Conservation (phyloP, 2,329 filamentous ascomycete genomes). For the Aspergillus luchuensis region DNA sequence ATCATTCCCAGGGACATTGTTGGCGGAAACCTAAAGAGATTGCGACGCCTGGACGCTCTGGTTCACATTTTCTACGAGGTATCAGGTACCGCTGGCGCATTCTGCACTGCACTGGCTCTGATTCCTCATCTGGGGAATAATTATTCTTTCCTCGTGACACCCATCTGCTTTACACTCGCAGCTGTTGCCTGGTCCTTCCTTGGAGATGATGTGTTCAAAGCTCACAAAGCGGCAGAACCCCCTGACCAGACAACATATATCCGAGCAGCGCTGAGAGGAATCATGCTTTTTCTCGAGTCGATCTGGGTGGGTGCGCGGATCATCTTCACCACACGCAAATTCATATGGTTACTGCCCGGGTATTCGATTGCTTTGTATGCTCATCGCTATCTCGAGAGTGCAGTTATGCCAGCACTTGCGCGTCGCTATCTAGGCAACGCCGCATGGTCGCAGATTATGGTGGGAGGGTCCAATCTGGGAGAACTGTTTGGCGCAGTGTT, state of each 20-base stretch:
- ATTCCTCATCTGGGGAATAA: slow-evolving; percentile 20
- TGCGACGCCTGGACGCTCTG: slow-evolving; percentile 19
- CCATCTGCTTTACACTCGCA: slow-evolving; percentile 15
- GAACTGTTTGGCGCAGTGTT: slow-evolving; percentile 21
- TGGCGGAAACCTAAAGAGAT: slow-evolving; percentile 18
- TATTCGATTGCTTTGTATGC: slow-evolving; percentile 19
- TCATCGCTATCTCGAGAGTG: slow-evolving; percentile 21
- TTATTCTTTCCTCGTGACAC: slow-evolving; percentile 20
- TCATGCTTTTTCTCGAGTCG: slow-evolving; percentile 17
- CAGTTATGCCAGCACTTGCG: slow-evolving; percentile 18
- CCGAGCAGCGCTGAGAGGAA: slow-evolving; percentile 13
- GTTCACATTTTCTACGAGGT: slow-evolving; percentile 21
- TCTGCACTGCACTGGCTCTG: slow-evolving; percentile 18
- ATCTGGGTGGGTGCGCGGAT: slow-evolving; percentile 19
- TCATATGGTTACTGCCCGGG: slow-evolving; percentile 21
- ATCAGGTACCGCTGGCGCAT: slow-evolving; percentile 16
- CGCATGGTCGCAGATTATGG: slow-evolving; percentile 21
- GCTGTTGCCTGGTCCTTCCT: slow-evolving; percentile 19
- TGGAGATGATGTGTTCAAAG: slow-evolving; percentile 11
- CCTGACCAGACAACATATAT: slow-evolving; percentile 14
- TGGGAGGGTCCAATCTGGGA: slow-evolving; percentile 20
- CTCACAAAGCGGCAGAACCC: slow-evolving; percentile 1
- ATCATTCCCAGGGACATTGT: slow-evolving; percentile 20
- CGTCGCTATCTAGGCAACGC: slow-evolving; percentile 20
- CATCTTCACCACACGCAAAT: slow-evolving; percentile 21